Base-by-base conservation (phyloP, 2,329 filamentous ascomycete genomes). In the Ceratocystis colombiana region DNA sequence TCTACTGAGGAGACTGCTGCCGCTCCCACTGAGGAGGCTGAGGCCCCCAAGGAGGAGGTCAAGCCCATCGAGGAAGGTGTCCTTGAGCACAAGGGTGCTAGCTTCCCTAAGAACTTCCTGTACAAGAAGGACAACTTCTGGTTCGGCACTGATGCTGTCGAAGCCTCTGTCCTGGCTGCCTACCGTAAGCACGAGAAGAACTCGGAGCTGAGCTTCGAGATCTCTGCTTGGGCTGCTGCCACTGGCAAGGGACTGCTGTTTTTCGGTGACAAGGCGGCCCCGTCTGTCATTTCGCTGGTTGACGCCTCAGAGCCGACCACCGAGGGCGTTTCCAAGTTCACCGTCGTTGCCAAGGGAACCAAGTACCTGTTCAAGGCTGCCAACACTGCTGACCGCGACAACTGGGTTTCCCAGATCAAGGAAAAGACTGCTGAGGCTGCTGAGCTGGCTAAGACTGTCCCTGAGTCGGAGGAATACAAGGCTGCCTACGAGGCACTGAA, bases 181-280 rank as follows among this genome's bases (percentile, higher is more conserved):
- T 96, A 93, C 80, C 82, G 95, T 72, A 90, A 91, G 78, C 87
- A 85, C 73, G 91, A 96, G 84, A 96, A 96, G 87, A 82, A 87
- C 66, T 82, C 86, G 65, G 81, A 83, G 69, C 77, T 87, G 70
- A 87, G 88, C 69, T 88, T 95, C 79, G 83, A 89, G 71, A 88
- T 88, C 72, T 88, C 86, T 71, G 88, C 94, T 45, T 96, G 94
- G 90, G 90, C 93, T 70, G 86, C 86, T 71, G 86, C 96, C 82
- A 96, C 93, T 68, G 93, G 93, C 76, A 96, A 96, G 82, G 94
- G 94, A 74, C 88, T 97, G 22, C 81, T 97, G 53, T 96, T 95
- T 83, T 89, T 90, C 77, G 87, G 88, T 73, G 88, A 96, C 78
- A 96, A 95, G 85, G 80, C 84, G 70, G 82, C 83, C 68, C 92